A percentile compares a stretch with the other conserved stretches of the same genome.
phyloP scores from a whole-genome alignment of 2,329 filamentous ascomycete genomes.

The Neonectria ditissima region DNA sequence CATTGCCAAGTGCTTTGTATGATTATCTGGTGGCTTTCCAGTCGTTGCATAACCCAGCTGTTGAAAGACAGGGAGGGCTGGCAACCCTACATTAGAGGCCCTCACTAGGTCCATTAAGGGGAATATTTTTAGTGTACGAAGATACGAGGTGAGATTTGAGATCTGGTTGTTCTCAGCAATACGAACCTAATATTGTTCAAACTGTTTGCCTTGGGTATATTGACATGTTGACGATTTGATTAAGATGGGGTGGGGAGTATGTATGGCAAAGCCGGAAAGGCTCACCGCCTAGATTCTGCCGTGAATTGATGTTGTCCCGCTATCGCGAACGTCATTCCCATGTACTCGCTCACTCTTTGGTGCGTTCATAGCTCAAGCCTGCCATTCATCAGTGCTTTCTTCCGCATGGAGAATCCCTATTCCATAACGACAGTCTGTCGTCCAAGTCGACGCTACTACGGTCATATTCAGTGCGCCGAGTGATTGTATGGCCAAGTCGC shows the following conservation, averaged over 20 bases:
- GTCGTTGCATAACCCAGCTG: constrained; percentile 18
- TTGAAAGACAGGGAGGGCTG: constrained; percentile 5
- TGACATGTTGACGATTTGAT: neutral
- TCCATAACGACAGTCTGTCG: constrained; percentile 6
- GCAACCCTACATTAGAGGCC: neutral
- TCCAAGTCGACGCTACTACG: constrained; percentile 6
- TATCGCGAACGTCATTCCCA: constrained; percentile 11
- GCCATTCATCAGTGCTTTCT: neutral
- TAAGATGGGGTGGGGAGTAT: neutral
- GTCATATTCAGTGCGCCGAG: constrained; percentile 1
- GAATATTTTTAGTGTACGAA: constrained; percentile 9
- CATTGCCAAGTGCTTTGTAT: constrained; percentile 45
- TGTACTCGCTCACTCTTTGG: neutral
- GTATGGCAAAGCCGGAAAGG: neutral
- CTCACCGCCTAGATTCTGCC: constrained; percentile 30
- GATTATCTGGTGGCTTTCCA: constrained; percentile 30
- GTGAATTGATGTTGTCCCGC: neutral
- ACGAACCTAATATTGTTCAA: constrained; percentile 21
- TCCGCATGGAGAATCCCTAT: constrained; percentile 14
- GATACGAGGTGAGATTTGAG: constrained; percentile 18
- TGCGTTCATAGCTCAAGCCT: neutral
- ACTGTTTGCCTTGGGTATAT: neutral
- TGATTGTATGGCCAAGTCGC: constrained; percentile 14
- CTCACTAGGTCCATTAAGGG: constrained; percentile 9
- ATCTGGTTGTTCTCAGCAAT: constrained; percentile 9